These are phyloP conservation scores for Tetrapisispora fleetii DNA, from an alignment of 805 yeast species.

Conservation along the genomic window DNA sequence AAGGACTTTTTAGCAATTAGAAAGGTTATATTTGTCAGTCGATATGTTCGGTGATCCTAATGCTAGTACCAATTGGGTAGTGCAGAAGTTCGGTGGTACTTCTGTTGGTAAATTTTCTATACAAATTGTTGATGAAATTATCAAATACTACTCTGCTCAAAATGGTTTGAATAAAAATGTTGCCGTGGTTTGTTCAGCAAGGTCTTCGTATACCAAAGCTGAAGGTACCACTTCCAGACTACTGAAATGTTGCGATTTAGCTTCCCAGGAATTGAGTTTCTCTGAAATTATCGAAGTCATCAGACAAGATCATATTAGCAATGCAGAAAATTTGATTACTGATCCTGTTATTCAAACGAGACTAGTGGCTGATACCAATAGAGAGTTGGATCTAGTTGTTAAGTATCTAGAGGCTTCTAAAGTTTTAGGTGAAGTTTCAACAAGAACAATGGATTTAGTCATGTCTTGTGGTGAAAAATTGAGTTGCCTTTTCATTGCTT, in stretches of 20 bases:
- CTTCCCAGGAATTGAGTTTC: conserved; percentile 51
- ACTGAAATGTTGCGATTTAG: conserved; percentile 72
- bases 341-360: conserved; percentile 37
- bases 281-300: conserved; percentile 52
- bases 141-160: conserved; percentile 40
- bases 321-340: conserved; percentile 50
- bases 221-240: conserved; percentile 94
- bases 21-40: too few species aligned
- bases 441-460: conserved; percentile 79
- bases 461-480: conserved; percentile 93
- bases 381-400: conserved; percentile 58
- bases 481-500: conserved; percentile 81
- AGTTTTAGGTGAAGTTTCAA: conserved; percentile 82
- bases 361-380: conserved; percentile 48
- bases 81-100: conserved; percentile 96
- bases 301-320: conserved; percentile 65
- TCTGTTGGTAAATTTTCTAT: conserved; percentile 91
- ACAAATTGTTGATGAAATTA: conserved; percentile 75
- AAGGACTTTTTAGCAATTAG: too few species aligned
- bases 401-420: conserved; percentile 78
- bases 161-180: conserved; percentile 41
- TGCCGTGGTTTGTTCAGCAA: conserved; percentile 93
- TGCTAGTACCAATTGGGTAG: conserved; percentile 44
- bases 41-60: conserved; percentile 2
- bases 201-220: conserved; percentile 81